A percentile compares a stretch with the other conserved stretches of the same genome.
These are phyloP conservation scores for Ceratocystis harringtonii DNA, from an alignment of 2,329 filamentous ascomycete species.

Conservation along the genomic window DNA sequence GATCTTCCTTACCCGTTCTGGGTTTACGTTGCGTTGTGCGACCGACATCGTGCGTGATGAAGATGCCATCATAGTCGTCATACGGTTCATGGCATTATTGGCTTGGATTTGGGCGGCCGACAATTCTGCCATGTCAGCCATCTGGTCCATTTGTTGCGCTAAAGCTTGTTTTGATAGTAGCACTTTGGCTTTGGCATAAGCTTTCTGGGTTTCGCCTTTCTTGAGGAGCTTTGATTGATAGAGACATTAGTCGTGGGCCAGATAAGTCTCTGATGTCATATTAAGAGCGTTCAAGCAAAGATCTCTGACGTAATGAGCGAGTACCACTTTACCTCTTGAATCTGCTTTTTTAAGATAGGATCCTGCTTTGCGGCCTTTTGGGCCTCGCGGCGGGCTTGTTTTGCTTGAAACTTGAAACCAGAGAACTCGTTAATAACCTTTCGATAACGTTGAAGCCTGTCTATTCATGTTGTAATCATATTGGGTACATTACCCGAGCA, in stretches of 20 bases:
- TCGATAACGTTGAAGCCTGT: too few species aligned
- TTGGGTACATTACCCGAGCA: constrained; percentile 31
- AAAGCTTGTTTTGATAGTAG: constrained; percentile 46
- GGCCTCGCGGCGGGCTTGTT: constrained; percentile 45
- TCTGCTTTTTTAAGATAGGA: constrained; percentile 46
- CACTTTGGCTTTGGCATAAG: constrained; percentile 48
- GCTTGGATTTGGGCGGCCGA: constrained; percentile 47
- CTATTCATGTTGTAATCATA: neutral
- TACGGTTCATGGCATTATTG: constrained; percentile 50
- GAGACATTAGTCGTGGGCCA: neutral
- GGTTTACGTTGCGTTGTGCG: constrained; percentile 43
- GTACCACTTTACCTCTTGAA: constrained; percentile 32
- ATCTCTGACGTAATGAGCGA: neutral
- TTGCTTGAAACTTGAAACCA: constrained; percentile 38
- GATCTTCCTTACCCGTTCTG: constrained; percentile 34
- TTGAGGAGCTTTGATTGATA: constrained; percentile 33
- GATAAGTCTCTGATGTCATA: neutral
- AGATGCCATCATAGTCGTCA: constrained; percentile 49
- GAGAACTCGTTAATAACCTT: neutral
- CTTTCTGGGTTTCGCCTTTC: constrained; percentile 48
- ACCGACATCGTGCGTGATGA: constrained; percentile 43
- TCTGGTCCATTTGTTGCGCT: constrained; percentile 48
- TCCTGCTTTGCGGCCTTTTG: constrained; percentile 47
- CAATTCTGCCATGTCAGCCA: constrained; percentile 49
- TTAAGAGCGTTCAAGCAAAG: neutral